A percentile compares a stretch with the other conserved stretches of the same genome.
Conservation (phyloP, 2,329 filamentous ascomycete genomes). For the Neurospora sp. region DNA sequence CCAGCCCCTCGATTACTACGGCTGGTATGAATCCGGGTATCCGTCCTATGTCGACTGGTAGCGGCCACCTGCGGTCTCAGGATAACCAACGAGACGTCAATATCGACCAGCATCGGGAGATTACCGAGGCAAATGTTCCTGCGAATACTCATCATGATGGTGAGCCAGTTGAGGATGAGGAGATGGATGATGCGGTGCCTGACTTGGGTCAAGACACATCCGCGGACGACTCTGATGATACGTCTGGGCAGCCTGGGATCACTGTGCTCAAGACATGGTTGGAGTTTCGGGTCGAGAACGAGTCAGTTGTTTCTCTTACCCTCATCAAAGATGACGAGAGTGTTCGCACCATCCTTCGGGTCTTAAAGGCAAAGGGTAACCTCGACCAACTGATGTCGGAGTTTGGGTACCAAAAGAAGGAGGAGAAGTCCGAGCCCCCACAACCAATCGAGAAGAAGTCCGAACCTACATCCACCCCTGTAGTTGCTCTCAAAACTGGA, state of each 20-base stretch:
- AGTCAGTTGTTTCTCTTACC: background rate
- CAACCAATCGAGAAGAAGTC: slow-evolving; percentile 4
- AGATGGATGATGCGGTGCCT: background rate
- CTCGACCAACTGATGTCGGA: slow-evolving; percentile 24
- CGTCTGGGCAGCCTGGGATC: background rate
- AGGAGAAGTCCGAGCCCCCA: slow-evolving; percentile 13
- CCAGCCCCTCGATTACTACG: background rate
- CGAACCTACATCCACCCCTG: background rate
- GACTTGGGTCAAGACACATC: background rate
- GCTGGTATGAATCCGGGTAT: background rate
- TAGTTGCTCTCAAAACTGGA: slow-evolving; percentile 3
- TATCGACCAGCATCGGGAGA: background rate
- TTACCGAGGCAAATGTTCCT: background rate
- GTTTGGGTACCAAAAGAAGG: slow-evolving; percentile 15
- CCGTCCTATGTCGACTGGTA: background rate
- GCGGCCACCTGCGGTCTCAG: background rate
- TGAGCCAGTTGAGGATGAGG: background rate
- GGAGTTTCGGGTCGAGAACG: background rate
- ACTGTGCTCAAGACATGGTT: background rate
- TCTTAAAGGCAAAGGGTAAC: slow-evolving; percentile 20
- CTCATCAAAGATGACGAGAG: slow-evolving; percentile 1
- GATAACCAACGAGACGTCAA: background rate
- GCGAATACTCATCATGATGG: background rate
- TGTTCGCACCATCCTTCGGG: slow-evolving; percentile 4
- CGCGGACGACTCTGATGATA: background rate